A percentile compares a stretch with the other conserved stretches of the same genome.
These are phyloP conservation scores for Phytophthora tubulina DNA, from an alignment of 352 stramenopile species.

Conservation along the genomic window DNA sequence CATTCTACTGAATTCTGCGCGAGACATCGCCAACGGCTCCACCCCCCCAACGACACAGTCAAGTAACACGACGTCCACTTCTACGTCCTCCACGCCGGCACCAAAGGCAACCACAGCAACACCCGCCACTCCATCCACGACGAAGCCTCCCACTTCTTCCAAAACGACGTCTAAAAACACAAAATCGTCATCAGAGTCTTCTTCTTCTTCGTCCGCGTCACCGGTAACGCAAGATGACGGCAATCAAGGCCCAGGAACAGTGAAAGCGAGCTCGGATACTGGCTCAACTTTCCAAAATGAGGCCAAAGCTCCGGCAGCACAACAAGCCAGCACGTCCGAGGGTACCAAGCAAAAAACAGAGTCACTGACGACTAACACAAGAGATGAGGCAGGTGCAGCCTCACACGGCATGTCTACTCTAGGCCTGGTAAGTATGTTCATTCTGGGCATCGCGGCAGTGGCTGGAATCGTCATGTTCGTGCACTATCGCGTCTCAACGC, in stretches of 20 bases:
- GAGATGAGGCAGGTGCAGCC: slow-evolving; percentile 13
- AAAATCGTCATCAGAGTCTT: background rate
- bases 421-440: slow-evolving; percentile 60
- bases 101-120: slow-evolving; percentile 6
- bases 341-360: slow-evolving; percentile 17
- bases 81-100: background rate
- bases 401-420: slow-evolving; percentile 48
- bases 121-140: slow-evolving; percentile 6
- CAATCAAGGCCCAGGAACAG: slow-evolving; percentile 25
- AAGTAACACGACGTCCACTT: background rate
- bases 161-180: slow-evolving; percentile 1
- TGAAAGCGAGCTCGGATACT: slow-evolving; percentile 44
- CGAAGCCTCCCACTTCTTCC: background rate
- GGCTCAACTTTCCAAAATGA: slow-evolving; percentile 43
- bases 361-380: slow-evolving; percentile 21
- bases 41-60: slow-evolving; percentile 14
- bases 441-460: slow-evolving; percentile 58
- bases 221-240: slow-evolving; percentile 20
- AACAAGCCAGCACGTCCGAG: slow-evolving; percentile 5
- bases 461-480: slow-evolving; percentile 61
- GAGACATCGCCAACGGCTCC: slow-evolving; percentile 40
- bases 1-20: slow-evolving; percentile 47
- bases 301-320: slow-evolving; percentile 11
- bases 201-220: slow-evolving; percentile 18
- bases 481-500: slow-evolving; percentile 68